A percentile compares a stretch with the other conserved stretches of the same genome.
Evolutionary conservation across 768 basidiomycete genomes (phyloP).

Genomic region (Tephrocybe sp.): DNA sequence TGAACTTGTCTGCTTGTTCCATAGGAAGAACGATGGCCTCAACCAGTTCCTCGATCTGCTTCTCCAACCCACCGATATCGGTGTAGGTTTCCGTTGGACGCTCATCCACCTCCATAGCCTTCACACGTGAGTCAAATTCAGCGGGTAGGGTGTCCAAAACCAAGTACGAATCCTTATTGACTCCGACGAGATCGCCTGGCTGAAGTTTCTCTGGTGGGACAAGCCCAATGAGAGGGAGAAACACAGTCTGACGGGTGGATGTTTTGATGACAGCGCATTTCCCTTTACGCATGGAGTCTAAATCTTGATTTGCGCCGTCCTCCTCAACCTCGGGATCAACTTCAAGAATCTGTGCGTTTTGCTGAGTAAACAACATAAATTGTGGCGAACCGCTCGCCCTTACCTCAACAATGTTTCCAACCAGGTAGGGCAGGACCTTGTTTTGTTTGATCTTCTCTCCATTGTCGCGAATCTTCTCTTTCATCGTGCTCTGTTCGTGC

Average conservation of each 20-base stretch:
- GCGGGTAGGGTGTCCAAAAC: slow-evolving; percentile 93
- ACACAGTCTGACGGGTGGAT: slow-evolving; percentile 96
- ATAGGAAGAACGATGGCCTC: slow-evolving; percentile 98
- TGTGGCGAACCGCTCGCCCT: slow-evolving; percentile 18
- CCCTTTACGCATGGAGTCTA: slow-evolving; percentile 94
- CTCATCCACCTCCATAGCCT: slow-evolving; percentile 99
- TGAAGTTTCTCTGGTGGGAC: slow-evolving; percentile 89
- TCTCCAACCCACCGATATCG: slow-evolving; percentile 97
- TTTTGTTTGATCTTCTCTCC: slow-evolving; percentile 99
- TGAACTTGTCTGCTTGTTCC: slow-evolving; percentile 98
- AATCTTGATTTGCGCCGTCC: slow-evolving; percentile 93
- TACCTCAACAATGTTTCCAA: slow-evolving; percentile 97
- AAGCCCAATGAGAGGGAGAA: slow-evolving; percentile 96
- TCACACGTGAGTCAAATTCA: slow-evolving; percentile 97
- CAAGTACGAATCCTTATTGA: slow-evolving; percentile 99
- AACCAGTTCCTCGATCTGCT: slow-evolving; percentile 98
- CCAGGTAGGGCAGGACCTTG: slow-evolving; percentile 96
- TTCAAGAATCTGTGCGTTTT: slow-evolving; percentile 74
- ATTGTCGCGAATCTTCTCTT: slow-evolving; percentile 98
- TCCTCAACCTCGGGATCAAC: slow-evolving; percentile 93
- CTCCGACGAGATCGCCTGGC: slow-evolving; percentile 94
- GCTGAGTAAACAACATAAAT: slow-evolving; percentile 8
- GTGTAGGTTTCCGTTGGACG: slow-evolving; percentile 96
- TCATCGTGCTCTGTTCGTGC: slow-evolving; percentile 96
- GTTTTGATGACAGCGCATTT: slow-evolving; percentile 99